Base-by-base conservation (phyloP, 2,329 filamentous ascomycete species). In the Fusarium nisikadoi region DNA sequence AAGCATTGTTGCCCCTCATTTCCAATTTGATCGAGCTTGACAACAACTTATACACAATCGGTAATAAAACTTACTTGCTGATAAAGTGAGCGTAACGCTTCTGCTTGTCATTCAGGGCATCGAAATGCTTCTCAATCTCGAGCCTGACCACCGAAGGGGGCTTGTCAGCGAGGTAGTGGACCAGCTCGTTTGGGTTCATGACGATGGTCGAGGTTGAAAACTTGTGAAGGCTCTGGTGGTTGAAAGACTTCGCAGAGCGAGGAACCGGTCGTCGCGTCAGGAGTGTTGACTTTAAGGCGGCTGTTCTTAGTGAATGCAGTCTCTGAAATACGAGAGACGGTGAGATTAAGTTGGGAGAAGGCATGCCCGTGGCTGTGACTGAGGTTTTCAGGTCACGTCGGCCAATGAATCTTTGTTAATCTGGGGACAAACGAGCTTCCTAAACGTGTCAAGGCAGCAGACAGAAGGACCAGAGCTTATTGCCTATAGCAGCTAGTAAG, bases 1-100 rank as follows among this genome's bases (percentile, higher is more conserved):
- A 47, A 64, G 42, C 43, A 62, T 25, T 41, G 43, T 42, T 72
- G 62, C 68, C 67, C 55, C 59, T 55, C 63, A 59, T 42, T 42
- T 68, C 45, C 35, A 47, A 31, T 35, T 9, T 46, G 55, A 29
- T 38, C 23, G 43, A 59, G 45, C 39, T 59, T 41, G 9, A 50
- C 38, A 23, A 27, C 38, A 17, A 55, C 39, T 56, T 59, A 56
- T 57, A 49, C n/a, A 38, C 27, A 16, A 12, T 20, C 20, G 36
- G 13, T 54, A 29, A 45, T 19, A 43, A 54, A n/a, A 65, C 85
- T 76, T 86, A 93, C 92, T 88, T 90, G 88, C 91, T 94, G 80
- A 97, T 93, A 79, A 92, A 94, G 83, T 98, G 95, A 72, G 95
- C 93, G 86, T 98, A 98, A 79, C 93, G 91, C 85, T 95, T 94